These are phyloP conservation scores for Aspergillus sclerotioniger DNA, from an alignment of 495 filamentous ascomycete genomes.

Conservation along the genomic window DNA sequence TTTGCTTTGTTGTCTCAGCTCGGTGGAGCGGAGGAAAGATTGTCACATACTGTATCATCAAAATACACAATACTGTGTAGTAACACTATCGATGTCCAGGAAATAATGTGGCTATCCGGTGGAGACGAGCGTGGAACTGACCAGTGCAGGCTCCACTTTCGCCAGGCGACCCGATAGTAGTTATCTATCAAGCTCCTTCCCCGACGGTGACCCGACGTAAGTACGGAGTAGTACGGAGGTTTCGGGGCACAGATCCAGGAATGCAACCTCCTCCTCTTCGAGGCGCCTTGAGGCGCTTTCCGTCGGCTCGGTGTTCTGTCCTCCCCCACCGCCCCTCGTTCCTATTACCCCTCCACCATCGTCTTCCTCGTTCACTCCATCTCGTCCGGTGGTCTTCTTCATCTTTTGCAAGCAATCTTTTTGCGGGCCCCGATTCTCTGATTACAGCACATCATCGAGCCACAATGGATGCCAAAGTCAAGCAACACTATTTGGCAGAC, in stretches of 20 bases:
- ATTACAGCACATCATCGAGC: conserved; percentile 7
- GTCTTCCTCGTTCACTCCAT: conserved; percentile 4
- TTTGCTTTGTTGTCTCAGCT: neutral
- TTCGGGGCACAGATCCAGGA: neutral
- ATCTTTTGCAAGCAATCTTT: conserved; percentile 17
- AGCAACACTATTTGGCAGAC: conserved; percentile 79
- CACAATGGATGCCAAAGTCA: conserved; percentile 43
- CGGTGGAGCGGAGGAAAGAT: neutral
- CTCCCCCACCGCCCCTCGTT: conserved; percentile 32
- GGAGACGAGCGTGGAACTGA: neutral
- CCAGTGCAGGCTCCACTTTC: conserved; percentile 10
- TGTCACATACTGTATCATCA: neutral
- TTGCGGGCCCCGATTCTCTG: conserved; percentile 17
- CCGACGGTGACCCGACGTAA: conserved; percentile 9
- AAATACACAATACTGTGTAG: neutral
- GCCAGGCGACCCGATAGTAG: conserved; percentile 13
- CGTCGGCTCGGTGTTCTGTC: conserved; percentile 17
- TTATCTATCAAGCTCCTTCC: neutral
- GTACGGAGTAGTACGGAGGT: neutral
- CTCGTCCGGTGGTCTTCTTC: conserved; percentile 11
- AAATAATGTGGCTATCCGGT: neutral
- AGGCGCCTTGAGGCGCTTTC: conserved; percentile 33
- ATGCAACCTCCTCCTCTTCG: conserved; percentile 25
- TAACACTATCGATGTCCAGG: neutral
- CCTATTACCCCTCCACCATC: conserved; percentile 31